Base-by-base conservation (phyloP, 495 filamentous ascomycete genomes). In the Aspergillus sclerotioniger region DNA sequence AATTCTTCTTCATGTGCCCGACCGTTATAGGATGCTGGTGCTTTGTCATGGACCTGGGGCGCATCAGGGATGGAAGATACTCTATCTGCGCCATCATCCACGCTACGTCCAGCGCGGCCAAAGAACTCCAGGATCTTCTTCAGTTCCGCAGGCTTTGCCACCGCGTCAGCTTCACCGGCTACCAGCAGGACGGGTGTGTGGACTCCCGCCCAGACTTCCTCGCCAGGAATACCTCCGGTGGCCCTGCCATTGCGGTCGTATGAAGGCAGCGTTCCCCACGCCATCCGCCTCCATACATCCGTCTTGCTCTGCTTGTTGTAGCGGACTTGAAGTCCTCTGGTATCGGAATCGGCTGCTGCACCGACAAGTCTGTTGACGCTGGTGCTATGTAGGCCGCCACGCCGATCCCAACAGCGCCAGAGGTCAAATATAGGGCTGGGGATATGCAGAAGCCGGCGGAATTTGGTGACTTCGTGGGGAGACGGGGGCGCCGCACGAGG, bases 301-400 rank as follows among this genome's bases (percentile, higher is more conserved):
- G 91, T 91, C 60, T 76, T 80, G 59, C 88, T 93, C 66, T 96
- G 90, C 52, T 80, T 79, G 70, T 98, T 98, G 76, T 87, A 97
- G 20, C 84, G 83, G 25, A 88, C 68, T 70, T 98, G 93, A 35
- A 96, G 77, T 56, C 82, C 83, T 67, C 88, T 89, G 2, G 88
- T 83, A 65, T 92, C 89, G 2, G 76, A 65, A 41, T 93, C 90
- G 10, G 90, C 91, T 59, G 83, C 76, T 13, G 73, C 70, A 5
- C 92, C 93, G 12, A 92, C 88, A 67, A 96, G 90, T 20, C 93
- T 81, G 32, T 69, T 78, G 44, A 98, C 90, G 58, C 91, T 96
- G 19, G 80, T 75, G 60, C 91, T 96, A 19, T 91, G 67, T 0
- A 80, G 70, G 3, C 93, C 93, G 32, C 92, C 92, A 31, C 88